These are phyloP conservation scores for Gonapodya sp. DNA, from an alignment of 192 early-diverging fungal species.

Conservation along the genomic window DNA sequence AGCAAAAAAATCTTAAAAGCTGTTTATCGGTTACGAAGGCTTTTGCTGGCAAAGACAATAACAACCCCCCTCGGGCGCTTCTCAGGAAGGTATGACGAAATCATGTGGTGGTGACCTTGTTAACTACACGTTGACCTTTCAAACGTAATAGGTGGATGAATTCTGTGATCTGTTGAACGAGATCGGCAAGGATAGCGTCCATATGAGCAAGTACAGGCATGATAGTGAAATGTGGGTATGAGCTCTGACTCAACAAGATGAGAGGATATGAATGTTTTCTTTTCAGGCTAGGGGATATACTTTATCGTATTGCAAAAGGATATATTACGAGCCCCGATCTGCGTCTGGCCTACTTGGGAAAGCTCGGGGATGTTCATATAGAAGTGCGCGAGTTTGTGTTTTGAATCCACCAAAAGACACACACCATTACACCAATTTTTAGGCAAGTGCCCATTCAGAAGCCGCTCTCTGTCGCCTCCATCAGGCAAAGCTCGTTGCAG, in stretches of 20 bases:
- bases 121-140: no score
- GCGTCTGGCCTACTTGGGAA: not conserved
- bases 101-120: not conserved
- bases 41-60: not conserved
- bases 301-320: not conserved
- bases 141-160: not conserved
- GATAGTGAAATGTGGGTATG: not conserved
- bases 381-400: not conserved
- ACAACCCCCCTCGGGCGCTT: not conserved
- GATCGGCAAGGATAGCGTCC: not conserved
- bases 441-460: not conserved
- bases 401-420: not conserved
- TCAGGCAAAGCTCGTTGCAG: not conserved
- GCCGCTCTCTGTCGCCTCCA: not conserved
- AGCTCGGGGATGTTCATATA: not conserved
- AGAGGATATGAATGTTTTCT: not conserved
- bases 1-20: not conserved
- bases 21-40: not conserved
- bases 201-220: not conserved
- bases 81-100: not conserved
- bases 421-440: not conserved
- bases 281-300: not conserved
- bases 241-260: not conserved
- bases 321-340: not conserved
- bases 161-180: not conserved